These are phyloP conservation scores for Aspergillus ostianus DNA, from an alignment of 495 filamentous ascomycete species.

Conservation along the genomic window DNA sequence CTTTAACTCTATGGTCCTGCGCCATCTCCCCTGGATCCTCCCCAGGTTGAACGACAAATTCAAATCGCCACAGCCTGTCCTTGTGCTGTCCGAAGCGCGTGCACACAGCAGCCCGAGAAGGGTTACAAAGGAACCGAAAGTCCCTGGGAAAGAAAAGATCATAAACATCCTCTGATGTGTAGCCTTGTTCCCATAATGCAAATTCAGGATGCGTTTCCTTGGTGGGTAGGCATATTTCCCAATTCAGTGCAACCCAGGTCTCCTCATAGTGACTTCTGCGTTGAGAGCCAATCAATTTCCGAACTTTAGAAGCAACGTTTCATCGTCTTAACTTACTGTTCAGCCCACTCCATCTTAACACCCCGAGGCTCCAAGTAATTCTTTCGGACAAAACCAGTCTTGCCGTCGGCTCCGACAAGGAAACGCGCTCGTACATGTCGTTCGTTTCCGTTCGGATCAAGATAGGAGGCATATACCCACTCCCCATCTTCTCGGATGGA, in stretches of 20 bases:
- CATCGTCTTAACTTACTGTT: conserved; percentile 18
- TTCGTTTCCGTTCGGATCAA: conserved; percentile 23
- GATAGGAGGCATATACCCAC: conserved; percentile 35
- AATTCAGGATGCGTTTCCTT: conserved; percentile 48
- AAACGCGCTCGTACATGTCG: conserved; percentile 33
- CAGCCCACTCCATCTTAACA: conserved; percentile 38
- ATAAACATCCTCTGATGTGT: conserved; percentile 47
- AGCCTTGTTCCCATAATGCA: conserved; percentile 48
- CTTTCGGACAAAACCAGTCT: conserved; percentile 49
- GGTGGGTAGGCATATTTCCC: conserved; percentile 44
- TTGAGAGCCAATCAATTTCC: not conserved
- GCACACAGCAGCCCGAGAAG: conserved; percentile 41
- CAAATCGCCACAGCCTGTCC: conserved; percentile 49
- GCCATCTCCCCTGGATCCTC: conserved; percentile 37
- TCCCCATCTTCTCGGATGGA: conserved; percentile 29
- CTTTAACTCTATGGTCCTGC: conserved; percentile 15
- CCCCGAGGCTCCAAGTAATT: conserved; percentile 46
- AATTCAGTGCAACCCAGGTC: conserved; percentile 53
- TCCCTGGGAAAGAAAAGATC: conserved; percentile 49
- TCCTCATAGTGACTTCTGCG: conserved; percentile 45
- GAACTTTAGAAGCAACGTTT: not conserved
- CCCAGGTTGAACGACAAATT: conserved; percentile 37
- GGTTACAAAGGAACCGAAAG: conserved; percentile 49
- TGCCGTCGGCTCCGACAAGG: conserved; percentile 51
- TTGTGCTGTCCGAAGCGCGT: conserved; percentile 45